Base-by-base conservation (phyloP, 78 protist species). In the Emiliania huxleyi region DNA sequence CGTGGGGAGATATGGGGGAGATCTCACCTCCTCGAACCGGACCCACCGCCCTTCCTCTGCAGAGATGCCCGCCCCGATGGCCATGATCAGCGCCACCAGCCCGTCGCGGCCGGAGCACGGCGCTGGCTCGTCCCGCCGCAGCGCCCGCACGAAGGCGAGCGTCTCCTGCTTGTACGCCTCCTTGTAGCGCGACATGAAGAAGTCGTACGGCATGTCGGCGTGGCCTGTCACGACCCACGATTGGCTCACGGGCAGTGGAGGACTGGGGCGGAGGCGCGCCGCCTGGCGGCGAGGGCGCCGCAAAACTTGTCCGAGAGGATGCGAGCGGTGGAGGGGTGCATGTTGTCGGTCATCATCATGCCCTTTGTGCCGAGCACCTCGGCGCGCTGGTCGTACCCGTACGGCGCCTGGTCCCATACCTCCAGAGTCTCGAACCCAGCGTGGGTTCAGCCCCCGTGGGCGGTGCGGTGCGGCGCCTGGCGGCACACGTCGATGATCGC, bases 361-460 rank as follows among this genome's bases (percentile, higher is more conserved):
- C 46, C 85, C 88, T 81, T 81, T 3, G 88, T 44, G 56, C 88
- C 88, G 62, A 81, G 55, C 88, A 81, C 88, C 88, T 81, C 85
- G 46, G 85, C 85, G n/a, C 85, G 85, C 85, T 77, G 85, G 85
- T 77, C 85, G 85, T 77, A 77, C 37, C 85, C 85, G 42, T 26
- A 26, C 35, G 42, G 42, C n/a, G n/a, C n/a, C n/a, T n/a, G n/a
- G n/a, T n/a, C n/a, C n/a, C n/a, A n/a, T n/a, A n/a, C n/a, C n/a
- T n/a, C n/a, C n/a, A n/a, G n/a, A n/a, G n/a, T n/a, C n/a, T n/a
- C n/a, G n/a, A n/a, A n/a, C n/a, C n/a, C n/a, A n/a, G n/a, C n/a
- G n/a, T n/a, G n/a, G n/a, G n/a, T n/a, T n/a, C n/a, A n/a, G n/a
- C n/a, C n/a, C n/a, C n/a, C n/a, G n/a, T n/a, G n/a, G n/a, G n/a